Percentiles rank a stretch among this genome's conserved stretches.
phyloP scores from a whole-genome alignment of 2,329 filamentous ascomycete genomes.

The Alternaria viburni region DNA sequence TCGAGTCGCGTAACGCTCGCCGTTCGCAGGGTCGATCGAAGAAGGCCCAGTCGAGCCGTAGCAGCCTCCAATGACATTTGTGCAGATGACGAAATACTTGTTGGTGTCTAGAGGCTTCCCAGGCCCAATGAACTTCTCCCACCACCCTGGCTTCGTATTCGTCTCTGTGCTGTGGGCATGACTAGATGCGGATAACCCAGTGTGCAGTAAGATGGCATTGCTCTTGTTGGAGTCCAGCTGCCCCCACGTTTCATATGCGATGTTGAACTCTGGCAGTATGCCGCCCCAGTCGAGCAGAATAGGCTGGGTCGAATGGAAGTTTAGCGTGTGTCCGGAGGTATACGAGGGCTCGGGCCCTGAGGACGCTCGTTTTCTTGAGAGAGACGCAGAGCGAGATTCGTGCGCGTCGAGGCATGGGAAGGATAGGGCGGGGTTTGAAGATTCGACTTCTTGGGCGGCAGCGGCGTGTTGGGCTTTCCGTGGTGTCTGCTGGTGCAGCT shows the following conservation, averaged over 20 bases:
- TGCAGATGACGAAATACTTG: slow-evolving; percentile 93
- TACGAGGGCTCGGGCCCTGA: slow-evolving; percentile 93
- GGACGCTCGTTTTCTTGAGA: slow-evolving; percentile 71
- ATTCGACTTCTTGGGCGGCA: slow-evolving; percentile 33
- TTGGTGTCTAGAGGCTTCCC: slow-evolving; percentile 84
- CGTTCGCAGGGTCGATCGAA: slow-evolving; percentile 86
- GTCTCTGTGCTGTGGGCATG: slow-evolving; percentile 90
- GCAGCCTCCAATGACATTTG: slow-evolving; percentile 94
- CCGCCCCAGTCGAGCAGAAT: slow-evolving; percentile 94
- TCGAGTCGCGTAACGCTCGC: slow-evolving; percentile 86
- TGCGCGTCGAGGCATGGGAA: slow-evolving; percentile 53
- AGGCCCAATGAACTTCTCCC: slow-evolving; percentile 97
- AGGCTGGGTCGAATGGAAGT: slow-evolving; percentile 75
- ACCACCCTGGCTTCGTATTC: slow-evolving; percentile 93
- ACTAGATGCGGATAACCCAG: slow-evolving; percentile 93
- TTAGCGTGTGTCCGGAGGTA: slow-evolving; percentile 83
- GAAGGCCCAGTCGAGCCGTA: slow-evolving; percentile 93
- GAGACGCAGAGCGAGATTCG: slow-evolving; percentile 64
- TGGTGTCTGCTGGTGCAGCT: slow-evolving; percentile 39
- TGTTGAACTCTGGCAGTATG: slow-evolving; percentile 82
- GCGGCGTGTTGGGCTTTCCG: slow-evolving; percentile 34
- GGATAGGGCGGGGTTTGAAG: slow-evolving; percentile 49
- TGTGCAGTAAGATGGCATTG: slow-evolving; percentile 92
- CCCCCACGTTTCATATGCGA: slow-evolving; percentile 96
- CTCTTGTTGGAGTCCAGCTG: slow-evolving; percentile 76